Base-by-base conservation (phyloP, 2,329 filamentous ascomycete species). In the Colletotrichum ledebouriae region DNA sequence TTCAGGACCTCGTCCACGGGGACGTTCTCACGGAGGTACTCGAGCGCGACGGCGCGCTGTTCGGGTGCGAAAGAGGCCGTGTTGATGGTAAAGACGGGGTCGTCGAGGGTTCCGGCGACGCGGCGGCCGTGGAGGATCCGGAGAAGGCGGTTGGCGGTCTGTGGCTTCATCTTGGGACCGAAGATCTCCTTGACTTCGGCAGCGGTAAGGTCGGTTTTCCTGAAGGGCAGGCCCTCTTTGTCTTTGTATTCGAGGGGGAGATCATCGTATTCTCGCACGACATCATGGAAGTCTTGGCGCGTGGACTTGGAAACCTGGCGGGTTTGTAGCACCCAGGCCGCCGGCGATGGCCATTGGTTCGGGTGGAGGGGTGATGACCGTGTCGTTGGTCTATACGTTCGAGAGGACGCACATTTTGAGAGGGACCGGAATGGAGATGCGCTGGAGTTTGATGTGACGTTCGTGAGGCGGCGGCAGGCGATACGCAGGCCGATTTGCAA, bases 71-170 rank as follows among this genome's bases (percentile, higher is more conserved):
- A 89, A 10, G 76, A 73, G 2, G 77, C 77, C 33, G 86, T 88
- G 71, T 87, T 84, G 29, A 78, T 71, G 41, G 78, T 77, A 55
- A 86, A 81, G 4, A 78, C 79, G 2, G 88, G 88, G 73, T 91
- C 89, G 11, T 88, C 84, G 47, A 91, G 79, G 3, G 88, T 90
- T 39, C 89, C 89, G 7, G 89, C 87, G 22, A 91, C 87, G 46
- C 89, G 82, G 41, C 88, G 84, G 9, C 89, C 89, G 74, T 91
- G 89, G 12, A 90, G 77, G 57, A 90, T 86, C 59, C 81, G 80
- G 57, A 91, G 77, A 49, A 90, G 76, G 50, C 77, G 78, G 74
- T 90, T 90, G 20, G 84, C 89, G 5, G 76, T 73, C 3, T 73
- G 71, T 1, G 80, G 75, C 67, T 79, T 77, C 52, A 89, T 78